Percentiles rank a stretch among this genome's conserved stretches.
These are phyloP conservation scores for Phytophthora meadii DNA, from an alignment of 352 stramenopile genomes.

Conservation along the genomic window DNA sequence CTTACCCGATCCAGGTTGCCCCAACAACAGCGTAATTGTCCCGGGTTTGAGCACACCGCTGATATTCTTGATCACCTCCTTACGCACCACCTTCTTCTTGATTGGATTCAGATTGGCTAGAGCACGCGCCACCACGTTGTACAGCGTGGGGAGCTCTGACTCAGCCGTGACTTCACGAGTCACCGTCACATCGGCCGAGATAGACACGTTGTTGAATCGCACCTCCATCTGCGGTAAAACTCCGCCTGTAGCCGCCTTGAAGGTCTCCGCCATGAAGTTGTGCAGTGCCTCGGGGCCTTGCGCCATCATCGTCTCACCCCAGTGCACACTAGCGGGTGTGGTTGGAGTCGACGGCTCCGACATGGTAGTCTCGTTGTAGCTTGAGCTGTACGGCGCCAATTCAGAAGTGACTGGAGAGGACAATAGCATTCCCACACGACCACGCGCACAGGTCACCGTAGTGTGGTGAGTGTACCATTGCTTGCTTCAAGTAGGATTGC, in stretches of 20 bases:
- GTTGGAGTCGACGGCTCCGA: conserved; percentile 21
- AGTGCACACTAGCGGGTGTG: conserved; percentile 28
- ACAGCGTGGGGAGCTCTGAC: conserved; percentile 51
- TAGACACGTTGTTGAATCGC: conserved; percentile 55
- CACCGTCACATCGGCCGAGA: conserved; percentile 53
- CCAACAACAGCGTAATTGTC: conserved; percentile 42
- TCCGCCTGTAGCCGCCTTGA: conserved; percentile 47
- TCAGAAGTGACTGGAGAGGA: conserved; percentile 21
- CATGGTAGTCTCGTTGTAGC: conserved; percentile 20
- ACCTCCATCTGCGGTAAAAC: conserved; percentile 68
- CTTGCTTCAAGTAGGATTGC: conserved; percentile 3
- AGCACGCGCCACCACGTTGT: conserved; percentile 50
- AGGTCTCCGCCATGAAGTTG: conserved; percentile 41
- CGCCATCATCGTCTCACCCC: conserved; percentile 31
- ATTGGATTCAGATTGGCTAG: conserved; percentile 30
- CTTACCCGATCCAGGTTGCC: conserved; percentile 36
- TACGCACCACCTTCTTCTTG: conserved; percentile 31
- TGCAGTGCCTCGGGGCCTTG: conserved; percentile 48
- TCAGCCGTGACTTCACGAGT: conserved; percentile 28
- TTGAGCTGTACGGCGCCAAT: conserved; percentile 20
- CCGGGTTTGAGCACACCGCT: conserved; percentile 43
- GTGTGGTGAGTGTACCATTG: conserved; percentile 17
- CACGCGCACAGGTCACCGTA: background rate
- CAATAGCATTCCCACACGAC: background rate
- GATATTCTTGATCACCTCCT: conserved; percentile 42